Base-by-base conservation (phyloP, 495 filamentous ascomycete species). In the Tuber aestivum region DNA sequence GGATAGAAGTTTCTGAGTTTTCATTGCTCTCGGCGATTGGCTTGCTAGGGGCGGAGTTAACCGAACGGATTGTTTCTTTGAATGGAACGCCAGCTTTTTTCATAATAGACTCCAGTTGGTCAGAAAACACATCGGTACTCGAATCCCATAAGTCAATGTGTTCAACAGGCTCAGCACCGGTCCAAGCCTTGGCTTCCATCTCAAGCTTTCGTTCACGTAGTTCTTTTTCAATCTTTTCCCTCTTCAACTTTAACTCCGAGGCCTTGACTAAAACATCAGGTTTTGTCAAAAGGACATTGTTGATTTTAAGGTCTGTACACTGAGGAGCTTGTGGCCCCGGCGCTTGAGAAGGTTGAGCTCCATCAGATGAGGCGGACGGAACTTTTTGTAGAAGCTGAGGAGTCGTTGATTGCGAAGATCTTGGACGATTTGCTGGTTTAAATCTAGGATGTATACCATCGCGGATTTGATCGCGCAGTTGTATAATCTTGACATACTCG, bases 181-280 rank as follows among this genome's bases (percentile, higher is more conserved):
- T 41, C 68, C 75, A 77, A 20, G 44, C 70, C 73, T 81, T 76
- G 61, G 80, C 75, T 41, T 78, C 81, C 12, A 83, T 56, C 44
- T 83, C 81, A 61, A 79, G 72, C 18, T 69, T 81, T 86, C 65
- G 83, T 86, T 94, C 90, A 82, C 89, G 90, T 77, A 99, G 86
- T 27, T 85, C 85, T 74, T 90, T 89, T 83, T 99, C 95, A 81
- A 97, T 83, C 70, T 91, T 89, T 83, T 93, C 89, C 70, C 96
- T 89, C 83, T 93, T 92, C 73, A 94, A 82, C 78, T 92, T 89
- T 76, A 93, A 87, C 83, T 97, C 93, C 80, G 38, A 40, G 38
- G 93, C 94, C 83, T 90, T 91, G 73, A 93, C 89, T 70, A 95
- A 85, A 79, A 92, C 90, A 81, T 94, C 92, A 70, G 94, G 94